Percentiles rank a stretch among this genome's conserved stretches.
These are phyloP conservation scores for Thalassiosira exigua DNA, from an alignment of 352 stramenopile genomes.

Conservation along the genomic window DNA sequence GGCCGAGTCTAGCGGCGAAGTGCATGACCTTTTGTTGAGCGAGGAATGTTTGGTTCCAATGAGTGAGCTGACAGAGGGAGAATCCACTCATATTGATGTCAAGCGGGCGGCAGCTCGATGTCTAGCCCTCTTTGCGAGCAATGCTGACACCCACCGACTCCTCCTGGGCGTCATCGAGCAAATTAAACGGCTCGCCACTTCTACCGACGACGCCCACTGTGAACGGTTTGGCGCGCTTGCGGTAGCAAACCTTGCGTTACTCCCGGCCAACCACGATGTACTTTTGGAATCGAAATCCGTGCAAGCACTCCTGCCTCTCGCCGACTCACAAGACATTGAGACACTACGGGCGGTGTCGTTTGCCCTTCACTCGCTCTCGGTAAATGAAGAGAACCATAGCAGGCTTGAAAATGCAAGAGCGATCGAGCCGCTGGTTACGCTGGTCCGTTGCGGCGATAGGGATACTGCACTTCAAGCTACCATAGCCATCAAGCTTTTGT, in stretches of 20 bases:
- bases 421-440: constrained; percentile 89
- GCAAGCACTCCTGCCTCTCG: constrained; percentile 89
- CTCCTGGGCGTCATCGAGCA: constrained; percentile 90
- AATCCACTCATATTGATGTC: constrained; percentile 87
- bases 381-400: constrained; percentile 90
- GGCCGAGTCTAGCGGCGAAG: constrained; percentile 94
- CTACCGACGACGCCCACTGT: constrained; percentile 87
- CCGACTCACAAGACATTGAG: constrained; percentile 89
- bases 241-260: constrained; percentile 93
- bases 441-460: constrained; percentile 89
- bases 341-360: constrained; percentile 92
- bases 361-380: constrained; percentile 90
- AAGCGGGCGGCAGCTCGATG: constrained; percentile 91
- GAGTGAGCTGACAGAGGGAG: constrained; percentile 84
- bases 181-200: constrained; percentile 87
- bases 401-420: constrained; percentile 89
- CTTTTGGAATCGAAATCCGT: constrained; percentile 92
- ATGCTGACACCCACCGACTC: constrained; percentile 89
- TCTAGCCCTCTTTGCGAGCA: constrained; percentile 93
- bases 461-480: constrained; percentile 92
- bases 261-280: constrained; percentile 92
- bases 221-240: constrained; percentile 92
- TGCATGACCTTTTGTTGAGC: constrained; percentile 94
- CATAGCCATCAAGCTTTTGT: constrained; percentile 92
- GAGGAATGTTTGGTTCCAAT: constrained; percentile 90